Evolutionary conservation across 2,329 filamentous ascomycete species (phyloP).

Genomic region (Fusarium sp.): DNA sequence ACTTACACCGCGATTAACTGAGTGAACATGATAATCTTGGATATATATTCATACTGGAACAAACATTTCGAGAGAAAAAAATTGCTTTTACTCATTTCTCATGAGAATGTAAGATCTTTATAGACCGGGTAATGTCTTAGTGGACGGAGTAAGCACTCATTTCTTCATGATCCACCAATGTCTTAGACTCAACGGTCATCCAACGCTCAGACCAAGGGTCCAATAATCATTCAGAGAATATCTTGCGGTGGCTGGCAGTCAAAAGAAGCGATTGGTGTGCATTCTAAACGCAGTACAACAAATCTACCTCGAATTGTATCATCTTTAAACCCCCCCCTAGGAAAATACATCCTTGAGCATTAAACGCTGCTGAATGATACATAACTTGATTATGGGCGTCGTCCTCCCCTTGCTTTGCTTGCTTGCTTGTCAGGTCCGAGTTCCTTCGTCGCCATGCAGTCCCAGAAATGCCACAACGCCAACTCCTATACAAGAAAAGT

Average conservation of each 20-base stretch:
- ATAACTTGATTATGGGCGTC: slow-evolving; percentile 32
- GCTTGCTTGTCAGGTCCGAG: slow-evolving; percentile 8
- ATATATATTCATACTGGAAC: too few relatives aligned
- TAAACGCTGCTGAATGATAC: slow-evolving; percentile 26
- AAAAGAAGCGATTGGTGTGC: neutral
- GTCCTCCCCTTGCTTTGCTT: slow-evolving; percentile 10
- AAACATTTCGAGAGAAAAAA: neutral
- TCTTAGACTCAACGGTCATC: neutral
- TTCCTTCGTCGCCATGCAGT: slow-evolving; percentile 39
- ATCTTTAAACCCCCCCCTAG: neutral
- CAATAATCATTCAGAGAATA: neutral
- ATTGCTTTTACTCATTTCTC: too few relatives aligned
- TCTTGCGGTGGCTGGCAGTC: neutral
- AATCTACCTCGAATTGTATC: neutral
- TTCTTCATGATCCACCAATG: neutral
- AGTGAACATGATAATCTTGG: neutral
- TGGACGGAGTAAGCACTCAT: neutral
- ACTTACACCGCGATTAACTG: slow-evolving; percentile 2
- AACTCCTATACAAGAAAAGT: slow-evolving; percentile 43
- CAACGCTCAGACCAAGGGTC: slow-evolving; percentile 22
- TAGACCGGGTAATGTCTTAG: neutral
- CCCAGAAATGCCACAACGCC: slow-evolving; percentile 44
- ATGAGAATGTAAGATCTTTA: too few relatives aligned
- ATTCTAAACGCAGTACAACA: neutral
- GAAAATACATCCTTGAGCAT: slow-evolving; percentile 13